Evolutionary conservation across 352 stramenopile genomes (phyloP).

Genomic region (Thalassiosira sp.): DNA sequence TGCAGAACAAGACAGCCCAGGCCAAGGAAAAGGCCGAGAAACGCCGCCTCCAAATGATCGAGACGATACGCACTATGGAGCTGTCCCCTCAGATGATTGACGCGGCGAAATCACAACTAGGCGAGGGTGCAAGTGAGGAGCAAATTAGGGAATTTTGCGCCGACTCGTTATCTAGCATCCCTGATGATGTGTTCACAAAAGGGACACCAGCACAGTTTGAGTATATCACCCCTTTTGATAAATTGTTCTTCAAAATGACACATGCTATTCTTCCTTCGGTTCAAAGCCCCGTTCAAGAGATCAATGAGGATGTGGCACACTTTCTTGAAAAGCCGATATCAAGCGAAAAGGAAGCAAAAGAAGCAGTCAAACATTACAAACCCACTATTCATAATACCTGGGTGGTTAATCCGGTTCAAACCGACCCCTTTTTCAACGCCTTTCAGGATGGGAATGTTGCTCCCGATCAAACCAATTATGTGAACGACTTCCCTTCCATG

Average conservation of each 20-base stretch:
- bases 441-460: constrained; percentile 5
- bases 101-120: constrained; percentile 5
- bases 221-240: constrained; percentile 20
- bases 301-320: not conserved
- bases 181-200: not conserved
- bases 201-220: not conserved
- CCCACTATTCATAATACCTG: constrained; percentile 8
- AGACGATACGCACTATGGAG: constrained; percentile 11
- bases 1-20: constrained; percentile 10
- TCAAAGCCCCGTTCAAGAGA: not conserved
- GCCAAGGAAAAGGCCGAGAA: constrained; percentile 2
- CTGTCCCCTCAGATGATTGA: constrained; percentile 7
- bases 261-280: not conserved
- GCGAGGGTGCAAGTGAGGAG: constrained; percentile 29
- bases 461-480: constrained; percentile 6
- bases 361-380: constrained; percentile 28
- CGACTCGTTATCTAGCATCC: not conserved
- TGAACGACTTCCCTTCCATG: constrained; percentile 1
- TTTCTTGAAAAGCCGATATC: not conserved
- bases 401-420: constrained; percentile 28
- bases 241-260: constrained; percentile 26
- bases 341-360: constrained; percentile 4
- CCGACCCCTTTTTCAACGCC: constrained; percentile 17
- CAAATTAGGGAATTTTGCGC: constrained; percentile 12
- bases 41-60: constrained; percentile 7